Evolutionary conservation across 140 eudicot genomes (phyloP).

Genomic region (Oenanthe javanica): DNA sequence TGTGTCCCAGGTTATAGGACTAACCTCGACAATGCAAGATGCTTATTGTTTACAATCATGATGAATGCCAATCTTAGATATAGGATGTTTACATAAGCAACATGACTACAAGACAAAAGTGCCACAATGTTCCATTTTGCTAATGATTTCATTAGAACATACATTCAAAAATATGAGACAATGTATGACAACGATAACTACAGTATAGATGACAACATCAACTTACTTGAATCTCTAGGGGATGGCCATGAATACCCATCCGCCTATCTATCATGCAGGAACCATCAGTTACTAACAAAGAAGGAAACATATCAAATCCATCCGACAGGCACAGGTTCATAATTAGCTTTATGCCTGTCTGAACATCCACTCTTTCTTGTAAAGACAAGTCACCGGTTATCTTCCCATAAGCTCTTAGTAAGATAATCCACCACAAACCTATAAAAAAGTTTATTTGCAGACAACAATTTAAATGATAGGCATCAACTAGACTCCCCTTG

Average conservation of each 20-base stretch:
- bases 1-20: neutral
- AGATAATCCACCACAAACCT: conserved; percentile 98
- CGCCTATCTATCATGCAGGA: conserved; percentile 98
- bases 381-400: conserved; percentile 76
- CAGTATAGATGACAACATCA: neutral
- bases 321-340: conserved; percentile 78
- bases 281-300: conserved; percentile 92
- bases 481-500: neutral
- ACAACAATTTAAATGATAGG: conserved; percentile 5
- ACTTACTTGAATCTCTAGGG: conserved; percentile 82
- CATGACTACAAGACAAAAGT: no score
- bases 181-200: neutral
- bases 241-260: conserved; percentile 99
- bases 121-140: neutral
- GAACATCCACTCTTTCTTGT: conserved; percentile 91
- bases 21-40: neutral
- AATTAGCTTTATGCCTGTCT: conserved; percentile 81
- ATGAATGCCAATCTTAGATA: neutral
- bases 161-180: no score
- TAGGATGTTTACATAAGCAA: neutral
- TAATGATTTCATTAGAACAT: neutral
- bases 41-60: neutral
- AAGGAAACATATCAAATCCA: conserved; percentile 98
- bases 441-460: conserved; percentile 10
- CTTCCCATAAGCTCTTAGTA: conserved; percentile 84